Evolutionary conservation across 108 stramenopile species (phyloP).

Genomic region (Bacterosira constricta): DNA sequence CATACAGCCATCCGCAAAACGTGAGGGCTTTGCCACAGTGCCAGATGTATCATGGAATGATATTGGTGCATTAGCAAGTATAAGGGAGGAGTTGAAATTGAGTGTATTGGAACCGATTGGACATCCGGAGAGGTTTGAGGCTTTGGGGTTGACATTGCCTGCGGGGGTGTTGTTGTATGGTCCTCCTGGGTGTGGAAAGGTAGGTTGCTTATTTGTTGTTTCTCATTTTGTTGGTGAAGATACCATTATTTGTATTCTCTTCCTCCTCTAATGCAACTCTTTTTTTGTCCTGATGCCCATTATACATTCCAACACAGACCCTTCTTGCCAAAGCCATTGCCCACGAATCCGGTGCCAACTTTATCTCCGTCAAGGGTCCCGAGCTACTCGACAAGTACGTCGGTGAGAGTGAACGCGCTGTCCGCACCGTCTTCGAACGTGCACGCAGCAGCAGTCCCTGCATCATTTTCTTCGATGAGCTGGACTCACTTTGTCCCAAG

Average conservation of each 20-base stretch:
- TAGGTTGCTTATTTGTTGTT: too few relatives aligned
- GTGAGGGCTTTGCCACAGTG: constrained; percentile 99
- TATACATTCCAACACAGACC: constrained; percentile 48
- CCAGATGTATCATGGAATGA: constrained; percentile 98
- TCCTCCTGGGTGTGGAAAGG: constrained; percentile 98
- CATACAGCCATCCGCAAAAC: constrained; percentile 97
- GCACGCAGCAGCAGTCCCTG: constrained; percentile 92
- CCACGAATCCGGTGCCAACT: constrained; percentile 97
- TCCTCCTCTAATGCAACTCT: too few relatives aligned
- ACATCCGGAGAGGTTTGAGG: constrained; percentile 92
- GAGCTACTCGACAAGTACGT: constrained; percentile 94
- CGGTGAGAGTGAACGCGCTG: constrained; percentile 96
- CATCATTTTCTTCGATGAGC: constrained; percentile 99
- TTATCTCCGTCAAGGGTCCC: constrained; percentile 96
- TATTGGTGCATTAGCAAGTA: constrained; percentile 86
- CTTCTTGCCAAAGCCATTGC: constrained; percentile 99
- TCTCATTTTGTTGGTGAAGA: too few relatives aligned
- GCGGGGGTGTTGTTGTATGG: constrained; percentile 95
- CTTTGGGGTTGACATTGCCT: constrained; percentile 86
- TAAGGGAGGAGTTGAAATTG: constrained; percentile 94
- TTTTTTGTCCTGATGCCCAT: background rate
- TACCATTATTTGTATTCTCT: too few relatives aligned
- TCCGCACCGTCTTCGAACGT: constrained; percentile 90
- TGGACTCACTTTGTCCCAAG: constrained; percentile 95
- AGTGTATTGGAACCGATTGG: constrained; percentile 95